Base-by-base conservation (phyloP, 345 rosid species). In the Angophora floribunda region DNA sequence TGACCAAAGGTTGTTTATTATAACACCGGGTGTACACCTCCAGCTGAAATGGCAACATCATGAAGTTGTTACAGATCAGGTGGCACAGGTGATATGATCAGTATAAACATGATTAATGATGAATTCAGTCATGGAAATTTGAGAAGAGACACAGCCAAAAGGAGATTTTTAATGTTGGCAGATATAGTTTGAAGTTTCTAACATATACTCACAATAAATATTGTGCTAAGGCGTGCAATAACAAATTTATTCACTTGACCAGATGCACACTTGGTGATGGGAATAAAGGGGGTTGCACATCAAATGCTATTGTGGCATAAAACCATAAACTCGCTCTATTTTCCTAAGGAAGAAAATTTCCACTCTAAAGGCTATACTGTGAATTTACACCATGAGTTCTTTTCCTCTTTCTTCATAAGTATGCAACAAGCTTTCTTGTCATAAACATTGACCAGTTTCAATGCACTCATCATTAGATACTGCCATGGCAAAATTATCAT, bases 1-100 rank as follows among this genome's bases (percentile, higher is more conserved):
- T 96, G 88, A 96, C 99, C 89, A 96, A 87, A 7, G 99, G 98
- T 88, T 95, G 96, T 91, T 93, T 93, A 41, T 90, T 91, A 89
- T 96, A 96, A 92, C 99, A 96, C 16, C 99, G 93, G 89, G 92
- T 96, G 87, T 93, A 96, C 91, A 97, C 92, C 92, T 97, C 99
- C 86, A 97, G 92, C 99, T 96, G 93, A n/a, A 85, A 85, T 41
- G 84, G 84, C 28, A 75, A 22, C 84, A 75, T 75, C 84, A 75
- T 2, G 5, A 19, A 49, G 84, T 75, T 75, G 84, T 19, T 24
- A 41, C 49, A 75, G 84, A 75, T 75, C 84, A 75, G 28, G 44
- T 19, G 5, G 8, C 15, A 7, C 84, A 75, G 84, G 26, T 75
- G 1, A 1, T 36, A 45, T 3, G 84, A 75, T 75, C 84, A 75